Percentiles rank a stretch among this genome's conserved stretches.
Evolutionary conservation across 2,329 filamentous ascomycete genomes (phyloP).

Genomic region (Colletotrichum sublineola): DNA sequence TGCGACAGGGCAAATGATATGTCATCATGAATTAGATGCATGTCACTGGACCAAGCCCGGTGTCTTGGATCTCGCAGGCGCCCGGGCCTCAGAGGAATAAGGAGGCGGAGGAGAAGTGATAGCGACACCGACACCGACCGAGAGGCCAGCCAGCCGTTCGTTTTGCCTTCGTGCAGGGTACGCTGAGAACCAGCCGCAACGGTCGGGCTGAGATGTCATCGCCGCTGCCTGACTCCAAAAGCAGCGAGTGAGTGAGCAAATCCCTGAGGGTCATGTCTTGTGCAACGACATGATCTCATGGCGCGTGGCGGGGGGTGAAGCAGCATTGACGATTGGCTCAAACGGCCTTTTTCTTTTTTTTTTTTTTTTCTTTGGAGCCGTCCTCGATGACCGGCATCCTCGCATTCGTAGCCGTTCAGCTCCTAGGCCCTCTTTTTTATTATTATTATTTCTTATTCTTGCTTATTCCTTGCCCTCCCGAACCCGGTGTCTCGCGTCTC

Average conservation of each 20-base stretch:
- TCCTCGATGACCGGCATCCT: slow-evolving; percentile 1
- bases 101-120: background rate
- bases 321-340: background rate
- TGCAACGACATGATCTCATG: background rate
- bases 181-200: background rate
- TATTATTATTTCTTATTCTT: too few species aligned
- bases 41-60: slow-evolving; percentile 1
- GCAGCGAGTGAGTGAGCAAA: background rate
- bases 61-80: background rate
- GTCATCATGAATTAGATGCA: background rate
- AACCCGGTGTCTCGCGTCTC: background rate
- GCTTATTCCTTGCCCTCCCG: background rate
- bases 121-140: background rate
- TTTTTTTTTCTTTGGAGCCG: too few species aligned
- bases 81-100: background rate
- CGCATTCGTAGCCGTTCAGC: background rate
- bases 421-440: background rate
- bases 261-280: background rate
- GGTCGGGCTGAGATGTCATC: slow-evolving; percentile 1
- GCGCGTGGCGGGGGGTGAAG: background rate
- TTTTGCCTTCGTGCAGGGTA: background rate
- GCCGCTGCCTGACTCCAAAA: background rate
- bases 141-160: background rate
- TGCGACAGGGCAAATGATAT: background rate
- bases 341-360: background rate